Evolutionary conservation across 2,329 filamentous ascomycete genomes (phyloP).

Genomic region (Penicillium sp.): DNA sequence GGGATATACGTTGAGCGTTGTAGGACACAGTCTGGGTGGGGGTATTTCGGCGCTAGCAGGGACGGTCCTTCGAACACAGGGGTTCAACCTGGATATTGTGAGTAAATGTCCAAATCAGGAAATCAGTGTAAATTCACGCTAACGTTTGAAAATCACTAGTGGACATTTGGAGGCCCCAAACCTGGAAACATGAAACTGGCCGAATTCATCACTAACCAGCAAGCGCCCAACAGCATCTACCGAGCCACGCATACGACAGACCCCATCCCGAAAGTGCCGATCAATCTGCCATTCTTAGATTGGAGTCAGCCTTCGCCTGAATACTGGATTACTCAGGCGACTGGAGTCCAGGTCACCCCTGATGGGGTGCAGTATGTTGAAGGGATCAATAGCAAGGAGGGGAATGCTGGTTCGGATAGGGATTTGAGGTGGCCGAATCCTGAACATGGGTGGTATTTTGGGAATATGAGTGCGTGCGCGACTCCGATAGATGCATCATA

Average conservation of each 20-base stretch:
- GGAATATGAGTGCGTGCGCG: background rate
- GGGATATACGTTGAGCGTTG: background rate
- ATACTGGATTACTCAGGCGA: background rate
- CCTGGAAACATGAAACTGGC: conserved; percentile 1
- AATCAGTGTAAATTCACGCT: background rate
- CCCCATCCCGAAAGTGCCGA: background rate
- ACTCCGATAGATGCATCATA: background rate
- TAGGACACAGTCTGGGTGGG: background rate
- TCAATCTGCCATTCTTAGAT: background rate
- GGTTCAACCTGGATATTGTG: background rate
- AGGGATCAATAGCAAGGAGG: background rate
- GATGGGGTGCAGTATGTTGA: background rate
- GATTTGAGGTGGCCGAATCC: background rate
- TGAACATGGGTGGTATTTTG: conserved; percentile 4
- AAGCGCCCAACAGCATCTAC: background rate
- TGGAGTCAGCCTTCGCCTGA: conserved; percentile 4
- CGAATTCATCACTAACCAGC: conserved; percentile 1
- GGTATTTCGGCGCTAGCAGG: background rate
- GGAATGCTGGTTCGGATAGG: background rate
- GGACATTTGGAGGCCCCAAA: conserved; percentile 1
- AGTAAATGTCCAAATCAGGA: background rate
- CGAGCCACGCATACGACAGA: conserved; percentile 1
- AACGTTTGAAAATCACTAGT: background rate
- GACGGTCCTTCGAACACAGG: background rate
- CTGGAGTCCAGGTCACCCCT: background rate